Conservation (phyloP, 345 rosid species). For the Sonneratia caseolaris region DNA sequence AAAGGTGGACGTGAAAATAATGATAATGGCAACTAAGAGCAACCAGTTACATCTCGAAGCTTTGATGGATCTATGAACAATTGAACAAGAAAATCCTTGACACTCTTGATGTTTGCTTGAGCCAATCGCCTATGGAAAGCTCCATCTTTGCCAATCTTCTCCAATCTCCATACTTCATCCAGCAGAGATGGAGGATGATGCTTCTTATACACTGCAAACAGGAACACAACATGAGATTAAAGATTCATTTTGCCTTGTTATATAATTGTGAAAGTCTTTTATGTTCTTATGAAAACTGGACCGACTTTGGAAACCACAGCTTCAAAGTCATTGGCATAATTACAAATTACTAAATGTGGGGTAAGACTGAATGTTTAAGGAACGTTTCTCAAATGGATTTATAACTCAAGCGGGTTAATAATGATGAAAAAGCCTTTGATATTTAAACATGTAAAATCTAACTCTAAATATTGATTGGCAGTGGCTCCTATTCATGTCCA, state of each 20-base stretch:
- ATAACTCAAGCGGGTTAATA: not conserved
- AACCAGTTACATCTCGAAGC: slow-evolving; percentile 59
- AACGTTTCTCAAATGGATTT: not conserved
- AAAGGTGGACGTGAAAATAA: not conserved
- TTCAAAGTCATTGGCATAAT: not conserved
- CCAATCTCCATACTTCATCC: slow-evolving; percentile 96
- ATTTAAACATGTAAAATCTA: slow-evolving; percentile 11
- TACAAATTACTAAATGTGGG: not conserved
- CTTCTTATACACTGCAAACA: slow-evolving; percentile 78
- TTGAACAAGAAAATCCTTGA: slow-evolving; percentile 73
- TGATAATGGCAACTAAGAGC: slow-evolving; percentile 3
- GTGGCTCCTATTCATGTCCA: not conserved
- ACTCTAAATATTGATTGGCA: slow-evolving; percentile 2
- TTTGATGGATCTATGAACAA: slow-evolving; percentile 53
- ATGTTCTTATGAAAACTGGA: not conserved
- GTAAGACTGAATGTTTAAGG: not conserved
- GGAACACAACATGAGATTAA: not conserved
- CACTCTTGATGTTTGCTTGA: slow-evolving; percentile 55
- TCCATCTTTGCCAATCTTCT: slow-evolving; percentile 97
- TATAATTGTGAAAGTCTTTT: not conserved
- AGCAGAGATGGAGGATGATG: slow-evolving; percentile 79
- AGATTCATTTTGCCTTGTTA: not conserved
- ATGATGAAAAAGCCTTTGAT: not conserved
- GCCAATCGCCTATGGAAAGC: slow-evolving; percentile 84
- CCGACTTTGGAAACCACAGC: not conserved